These are phyloP conservation scores for Macadamia tetraphylla DNA, from an alignment of 164 flowering plant species.

Conservation along the genomic window DNA sequence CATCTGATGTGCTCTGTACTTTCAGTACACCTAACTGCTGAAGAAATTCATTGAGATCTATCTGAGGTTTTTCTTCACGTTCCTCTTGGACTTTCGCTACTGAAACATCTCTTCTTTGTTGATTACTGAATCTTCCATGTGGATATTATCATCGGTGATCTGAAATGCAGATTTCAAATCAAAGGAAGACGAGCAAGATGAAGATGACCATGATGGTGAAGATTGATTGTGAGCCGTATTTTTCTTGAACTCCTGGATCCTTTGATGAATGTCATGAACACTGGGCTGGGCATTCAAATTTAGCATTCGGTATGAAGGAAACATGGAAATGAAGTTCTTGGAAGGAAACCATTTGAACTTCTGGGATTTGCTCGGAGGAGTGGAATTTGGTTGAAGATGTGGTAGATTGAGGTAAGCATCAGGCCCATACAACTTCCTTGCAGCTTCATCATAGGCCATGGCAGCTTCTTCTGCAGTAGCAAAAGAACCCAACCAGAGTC, in stretches of 20 bases:
- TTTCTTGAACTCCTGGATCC: conserved; percentile 75
- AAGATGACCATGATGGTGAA: conserved; percentile 11
- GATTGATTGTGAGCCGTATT: conserved; percentile 21
- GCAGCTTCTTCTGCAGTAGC: conserved; percentile 98
- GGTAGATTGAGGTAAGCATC: conserved; percentile 93
- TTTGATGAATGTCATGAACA: conserved; percentile 89
- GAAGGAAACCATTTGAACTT: conserved; percentile 84
- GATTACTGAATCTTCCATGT: neutral
- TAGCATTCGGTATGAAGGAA: conserved; percentile 69
- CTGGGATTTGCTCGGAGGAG: conserved; percentile 34
- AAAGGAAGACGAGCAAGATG: conserved; percentile 22
- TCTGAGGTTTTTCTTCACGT: conserved; percentile 62
- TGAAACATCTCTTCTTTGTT: conserved; percentile 17
- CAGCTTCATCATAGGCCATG: conserved; percentile 97
- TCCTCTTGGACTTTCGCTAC: conserved; percentile 15
- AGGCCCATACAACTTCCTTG: conserved; percentile 77
- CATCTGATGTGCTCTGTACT: conserved; percentile 32
- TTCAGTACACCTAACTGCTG: conserved; percentile 79
- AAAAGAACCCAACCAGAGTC: conserved; percentile 95
- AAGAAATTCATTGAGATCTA: conserved; percentile 88
- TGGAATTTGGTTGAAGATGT: conserved; percentile 53
- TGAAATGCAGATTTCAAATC: conserved; percentile 19
- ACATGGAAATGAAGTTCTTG: conserved; percentile 64
- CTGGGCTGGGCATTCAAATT: conserved; percentile 84
- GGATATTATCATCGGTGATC: conserved; percentile 5